Evolutionary conservation across 176 grass and related monocot species (phyloP).

Genomic region (Cymbopogon citratus): DNA sequence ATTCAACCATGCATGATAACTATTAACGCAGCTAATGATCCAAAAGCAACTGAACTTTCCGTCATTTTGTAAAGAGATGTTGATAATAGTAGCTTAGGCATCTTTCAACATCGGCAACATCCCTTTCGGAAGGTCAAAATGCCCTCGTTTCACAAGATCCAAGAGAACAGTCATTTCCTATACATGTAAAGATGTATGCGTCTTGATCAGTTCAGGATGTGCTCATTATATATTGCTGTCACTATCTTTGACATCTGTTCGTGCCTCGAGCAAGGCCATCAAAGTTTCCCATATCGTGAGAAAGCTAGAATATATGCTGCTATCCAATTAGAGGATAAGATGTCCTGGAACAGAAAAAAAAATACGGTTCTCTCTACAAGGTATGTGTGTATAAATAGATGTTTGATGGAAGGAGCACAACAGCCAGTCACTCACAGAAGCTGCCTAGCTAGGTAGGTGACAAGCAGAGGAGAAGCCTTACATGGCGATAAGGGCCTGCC

Average conservation of each 20-base stretch:
- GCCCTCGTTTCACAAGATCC: neutral
- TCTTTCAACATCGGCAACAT: neutral
- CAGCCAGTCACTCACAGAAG: neutral
- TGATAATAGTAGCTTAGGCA: neutral
- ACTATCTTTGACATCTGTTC: slow-evolving; percentile 10
- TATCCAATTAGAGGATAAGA: neutral
- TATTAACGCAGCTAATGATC: neutral
- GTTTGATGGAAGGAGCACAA: neutral
- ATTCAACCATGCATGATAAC: neutral
- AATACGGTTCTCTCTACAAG: neutral
- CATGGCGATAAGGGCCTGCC: slow-evolving; percentile 24
- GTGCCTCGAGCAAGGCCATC: neutral
- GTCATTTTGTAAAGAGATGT: neutral
- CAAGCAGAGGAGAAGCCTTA: slow-evolving; percentile 21
- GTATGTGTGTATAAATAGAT: neutral
- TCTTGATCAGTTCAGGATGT: neutral
- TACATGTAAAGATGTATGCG: neutral
- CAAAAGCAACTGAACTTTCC: neutral
- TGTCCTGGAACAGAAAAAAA: neutral
- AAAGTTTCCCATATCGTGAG: neutral
- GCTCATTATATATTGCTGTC: neutral
- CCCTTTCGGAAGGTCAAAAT: neutral
- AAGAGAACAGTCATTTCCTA: neutral
- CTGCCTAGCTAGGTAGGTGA: neutral
- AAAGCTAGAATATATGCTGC: slow-evolving; percentile 9